Percentiles rank a stretch among this genome's conserved stretches.
These are phyloP conservation scores for Plasmodium relictum DNA, from an alignment of 169 alveolate genomes.

Conservation along the genomic window DNA sequence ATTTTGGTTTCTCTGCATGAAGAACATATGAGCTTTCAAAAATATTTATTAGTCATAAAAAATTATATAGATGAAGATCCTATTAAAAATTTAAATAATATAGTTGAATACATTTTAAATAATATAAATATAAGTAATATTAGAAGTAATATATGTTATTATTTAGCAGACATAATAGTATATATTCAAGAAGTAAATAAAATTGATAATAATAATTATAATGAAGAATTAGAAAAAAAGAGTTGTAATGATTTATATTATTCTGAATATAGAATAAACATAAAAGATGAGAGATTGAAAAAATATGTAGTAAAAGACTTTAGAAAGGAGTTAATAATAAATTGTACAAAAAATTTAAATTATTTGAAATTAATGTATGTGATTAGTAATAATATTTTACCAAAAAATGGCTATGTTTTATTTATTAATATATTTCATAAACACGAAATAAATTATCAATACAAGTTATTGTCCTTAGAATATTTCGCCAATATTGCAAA, in stretches of 20 bases:
- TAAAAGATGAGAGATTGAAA: conserved; percentile 59
- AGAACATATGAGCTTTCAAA: conserved; percentile 15
- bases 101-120: conserved; percentile 27
- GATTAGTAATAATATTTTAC: conserved; percentile 45
- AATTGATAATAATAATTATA: conserved; percentile 11
- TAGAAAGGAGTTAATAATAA: conserved; percentile 23
- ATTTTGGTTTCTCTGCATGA: conserved; percentile 32
- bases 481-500: conserved; percentile 72
- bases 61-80: conserved; percentile 52
- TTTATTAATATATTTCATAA: conserved; percentile 67
- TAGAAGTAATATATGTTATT: conserved; percentile 36
- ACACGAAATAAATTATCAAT: conserved; percentile 46
- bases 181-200: conserved; percentile 50
- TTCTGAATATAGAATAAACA: conserved; percentile 36
- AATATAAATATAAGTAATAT: conserved; percentile 21
- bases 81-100: conserved; percentile 17
- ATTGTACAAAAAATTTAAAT: conserved; percentile 70
- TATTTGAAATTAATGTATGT: conserved; percentile 60
- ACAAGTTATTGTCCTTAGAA: conserved; percentile 62
- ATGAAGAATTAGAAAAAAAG: conserved; percentile 10
- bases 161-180: conserved; percentile 56
- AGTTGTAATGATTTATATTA: not conserved
- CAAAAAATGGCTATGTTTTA: conserved; percentile 70
- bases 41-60: conserved; percentile 23
- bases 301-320: conserved; percentile 24